Evolutionary conservation across 306 rosid species (phyloP).

Genomic region (Cyclanthera cordifolia): DNA sequence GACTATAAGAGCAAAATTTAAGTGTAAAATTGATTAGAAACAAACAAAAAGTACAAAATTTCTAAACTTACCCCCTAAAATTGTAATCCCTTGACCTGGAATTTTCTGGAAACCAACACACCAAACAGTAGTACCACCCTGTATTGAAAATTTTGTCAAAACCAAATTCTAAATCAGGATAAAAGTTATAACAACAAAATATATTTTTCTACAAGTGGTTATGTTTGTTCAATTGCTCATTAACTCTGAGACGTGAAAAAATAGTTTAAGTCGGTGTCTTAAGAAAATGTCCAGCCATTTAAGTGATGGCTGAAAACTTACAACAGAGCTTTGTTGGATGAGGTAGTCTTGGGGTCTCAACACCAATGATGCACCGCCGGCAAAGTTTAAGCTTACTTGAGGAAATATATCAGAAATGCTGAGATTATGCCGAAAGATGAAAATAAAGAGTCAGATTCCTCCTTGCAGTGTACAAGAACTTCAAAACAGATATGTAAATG

Average conservation of each 20-base stretch:
- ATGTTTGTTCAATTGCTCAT: neutral
- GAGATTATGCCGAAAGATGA: neutral
- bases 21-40: neutral
- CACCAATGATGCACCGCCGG: slow-evolving; percentile 60
- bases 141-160: slow-evolving; percentile 15
- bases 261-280: neutral
- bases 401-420: slow-evolving; percentile 74
- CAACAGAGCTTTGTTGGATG: slow-evolving; percentile 65
- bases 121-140: slow-evolving; percentile 72
- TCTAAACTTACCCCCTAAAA: slow-evolving; percentile 66
- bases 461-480: neutral
- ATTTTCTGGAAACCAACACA: slow-evolving; percentile 86
- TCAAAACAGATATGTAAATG: neutral
- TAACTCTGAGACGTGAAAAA: neutral
- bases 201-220: neutral
- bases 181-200: neutral
- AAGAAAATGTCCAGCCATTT: neutral
- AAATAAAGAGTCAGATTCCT: slow-evolving; percentile 1
- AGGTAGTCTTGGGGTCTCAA: slow-evolving; percentile 88
- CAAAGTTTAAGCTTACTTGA: slow-evolving; percentile 80
- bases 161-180: neutral
- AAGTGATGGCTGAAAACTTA: slow-evolving; percentile 32
- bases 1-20: slow-evolving; percentile 5
- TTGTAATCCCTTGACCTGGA: slow-evolving; percentile 70
- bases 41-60: neutral